Evolutionary conservation across 2,329 filamentous ascomycete species (phyloP).

Genomic region (Onygena corvina): DNA sequence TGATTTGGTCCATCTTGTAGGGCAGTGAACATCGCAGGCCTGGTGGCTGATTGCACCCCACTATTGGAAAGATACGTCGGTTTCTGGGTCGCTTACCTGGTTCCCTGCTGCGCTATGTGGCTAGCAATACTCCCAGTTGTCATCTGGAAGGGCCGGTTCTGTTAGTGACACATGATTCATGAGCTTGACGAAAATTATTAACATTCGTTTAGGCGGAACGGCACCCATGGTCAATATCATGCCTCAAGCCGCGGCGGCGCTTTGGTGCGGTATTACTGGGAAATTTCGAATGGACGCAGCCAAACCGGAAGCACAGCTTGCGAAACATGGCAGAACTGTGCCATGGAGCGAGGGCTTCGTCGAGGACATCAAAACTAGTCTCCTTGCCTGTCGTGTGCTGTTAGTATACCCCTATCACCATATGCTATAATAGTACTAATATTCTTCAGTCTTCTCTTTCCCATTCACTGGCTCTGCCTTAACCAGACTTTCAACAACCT

Average conservation of each 20-base stretch:
- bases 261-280: slow-evolving; percentile 7
- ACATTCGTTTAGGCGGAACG: neutral
- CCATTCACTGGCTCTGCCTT: slow-evolving; percentile 21
- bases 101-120: slow-evolving; percentile 22
- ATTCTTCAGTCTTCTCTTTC: slow-evolving; percentile 15
- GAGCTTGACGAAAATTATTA: neutral
- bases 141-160: slow-evolving; percentile 7
- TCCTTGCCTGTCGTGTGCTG: slow-evolving; percentile 14
- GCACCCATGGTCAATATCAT: slow-evolving; percentile 13
- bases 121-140: slow-evolving; percentile 12
- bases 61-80: slow-evolving; percentile 50
- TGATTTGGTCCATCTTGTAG: no score
- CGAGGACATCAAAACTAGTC: slow-evolving; percentile 12
- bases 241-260: slow-evolving; percentile 9
- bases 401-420: neutral
- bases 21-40: slow-evolving; percentile 54
- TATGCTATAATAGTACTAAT: neutral
- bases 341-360: slow-evolving; percentile 13
- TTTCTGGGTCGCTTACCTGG: slow-evolving; percentile 49
- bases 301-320: slow-evolving; percentile 42
- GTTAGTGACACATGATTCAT: slow-evolving; percentile 5
- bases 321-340: slow-evolving; percentile 44
- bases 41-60: slow-evolving; percentile 49
- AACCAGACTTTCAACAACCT: slow-evolving; percentile 31
- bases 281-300: slow-evolving; percentile 13